phyloP scores from a whole-genome alignment of 257 asterid genomes.

The Penstemon barbatus region DNA sequence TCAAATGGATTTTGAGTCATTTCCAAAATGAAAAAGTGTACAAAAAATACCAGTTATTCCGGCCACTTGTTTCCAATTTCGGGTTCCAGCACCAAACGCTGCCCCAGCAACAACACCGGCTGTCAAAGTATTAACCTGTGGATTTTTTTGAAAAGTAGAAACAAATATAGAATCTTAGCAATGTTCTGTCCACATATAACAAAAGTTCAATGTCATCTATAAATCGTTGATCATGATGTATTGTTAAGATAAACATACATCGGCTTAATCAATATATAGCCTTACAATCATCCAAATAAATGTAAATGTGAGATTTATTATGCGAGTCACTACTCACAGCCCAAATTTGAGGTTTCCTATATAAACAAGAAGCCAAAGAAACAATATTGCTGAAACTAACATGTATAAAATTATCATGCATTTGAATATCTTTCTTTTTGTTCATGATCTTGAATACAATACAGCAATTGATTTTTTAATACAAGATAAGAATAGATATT shows the following conservation, averaged over 20 bases:
- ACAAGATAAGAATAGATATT: too few relatives aligned
- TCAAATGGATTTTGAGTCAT: conserved; percentile 45
- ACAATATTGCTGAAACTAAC: too few relatives aligned
- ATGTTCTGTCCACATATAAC: conserved; percentile 7
- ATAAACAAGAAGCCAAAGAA: too few relatives aligned
- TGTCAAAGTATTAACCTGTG: conserved; percentile 64
- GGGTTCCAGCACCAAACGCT: conserved; percentile 70
- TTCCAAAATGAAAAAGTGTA: conserved; percentile 47
- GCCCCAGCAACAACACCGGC: conserved; percentile 88
- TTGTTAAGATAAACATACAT: background rate
- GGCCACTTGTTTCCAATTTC: conserved; percentile 87
- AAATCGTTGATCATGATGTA: conserved; percentile 10
- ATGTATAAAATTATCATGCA: too few relatives aligned
- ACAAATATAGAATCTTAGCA: conserved; percentile 18
- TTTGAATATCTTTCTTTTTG: too few relatives aligned
- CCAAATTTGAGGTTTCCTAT: too few relatives aligned
- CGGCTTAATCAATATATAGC: background rate
- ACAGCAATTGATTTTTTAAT: too few relatives aligned
- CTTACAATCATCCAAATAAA: background rate
- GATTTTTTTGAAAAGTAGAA: background rate
- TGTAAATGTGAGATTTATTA: background rate
- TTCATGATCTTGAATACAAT: too few relatives aligned
- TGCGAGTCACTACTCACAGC: too few relatives aligned
- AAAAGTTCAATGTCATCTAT: conserved; percentile 1
- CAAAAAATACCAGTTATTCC: conserved; percentile 66